A percentile compares a stretch with the other conserved stretches of the same genome.
These are phyloP conservation scores for Xylaria sp. DNA, from an alignment of 2,329 filamentous ascomycete genomes.

Conservation along the genomic window DNA sequence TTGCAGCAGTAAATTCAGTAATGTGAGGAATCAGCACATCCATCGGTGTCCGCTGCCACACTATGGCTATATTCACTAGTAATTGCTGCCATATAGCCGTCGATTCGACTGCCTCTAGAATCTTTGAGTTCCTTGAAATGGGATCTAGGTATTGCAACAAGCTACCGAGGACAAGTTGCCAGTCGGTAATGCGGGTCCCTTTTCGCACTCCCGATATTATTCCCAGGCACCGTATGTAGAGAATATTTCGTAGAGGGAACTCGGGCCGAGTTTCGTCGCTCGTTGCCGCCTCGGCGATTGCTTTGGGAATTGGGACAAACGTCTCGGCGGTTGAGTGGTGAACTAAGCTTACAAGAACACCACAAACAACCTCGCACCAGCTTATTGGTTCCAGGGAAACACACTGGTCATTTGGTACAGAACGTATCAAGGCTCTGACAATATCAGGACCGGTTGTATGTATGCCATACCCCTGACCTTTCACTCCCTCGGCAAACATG, in stretches of 20 bases:
- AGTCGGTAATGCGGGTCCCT: constrained; percentile 78
- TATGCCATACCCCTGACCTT: constrained; percentile 68
- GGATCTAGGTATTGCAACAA: constrained; percentile 64
- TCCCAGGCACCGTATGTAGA: constrained; percentile 71
- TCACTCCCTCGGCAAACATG: constrained; percentile 86
- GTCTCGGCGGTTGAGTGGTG: constrained; percentile 83
- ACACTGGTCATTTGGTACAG: constrained; percentile 63
- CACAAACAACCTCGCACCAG: constrained; percentile 76
- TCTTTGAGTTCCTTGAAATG: constrained; percentile 56
- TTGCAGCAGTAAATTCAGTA: constrained; percentile 69
- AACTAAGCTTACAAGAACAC: constrained; percentile 81
- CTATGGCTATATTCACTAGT: constrained; percentile 70
- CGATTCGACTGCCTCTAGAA: constrained; percentile 51
- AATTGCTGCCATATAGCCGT: constrained; percentile 65
- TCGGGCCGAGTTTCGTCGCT: constrained; percentile 52
- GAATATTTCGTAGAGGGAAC: constrained; percentile 56
- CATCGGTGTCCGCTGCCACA: constrained; percentile 81
- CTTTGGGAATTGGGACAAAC: constrained; percentile 74
- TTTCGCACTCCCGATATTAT: constrained; percentile 82
- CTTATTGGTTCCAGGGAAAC: constrained; percentile 58
- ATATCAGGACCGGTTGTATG: constrained; percentile 70
- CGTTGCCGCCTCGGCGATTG: constrained; percentile 65
- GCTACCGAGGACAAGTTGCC: constrained; percentile 71
- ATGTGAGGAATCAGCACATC: constrained; percentile 80
- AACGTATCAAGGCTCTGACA: constrained; percentile 62